Base-by-base conservation (phyloP, 78 protist species). In the Dictyostelium discoideum region DNA sequence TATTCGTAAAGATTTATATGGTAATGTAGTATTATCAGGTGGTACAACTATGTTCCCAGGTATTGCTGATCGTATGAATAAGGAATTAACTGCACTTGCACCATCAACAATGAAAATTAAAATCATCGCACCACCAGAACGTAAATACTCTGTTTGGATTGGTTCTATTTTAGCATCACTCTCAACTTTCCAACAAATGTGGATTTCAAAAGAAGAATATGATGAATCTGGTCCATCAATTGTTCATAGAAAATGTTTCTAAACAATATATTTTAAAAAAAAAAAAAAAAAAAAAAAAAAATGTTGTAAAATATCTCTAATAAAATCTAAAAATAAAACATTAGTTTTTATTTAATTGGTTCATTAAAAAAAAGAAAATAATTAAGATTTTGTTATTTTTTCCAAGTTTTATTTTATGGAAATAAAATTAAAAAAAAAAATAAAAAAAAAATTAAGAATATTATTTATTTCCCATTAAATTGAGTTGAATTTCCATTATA, bases 151-250 rank as follows among this genome's bases (percentile, higher is more conserved):
- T 6, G 93, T 80, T 11, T 98, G 98, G 98, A 94, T 98, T n/a
- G 98, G 97, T 3, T 96, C 98, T 20, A 96, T 98, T 60, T n/a
- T 98, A 11, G 73, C 98, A 42, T 84, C 96, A 10, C 82, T 97
- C 2, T 16, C 72, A 44, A 29, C 98, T n/a, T 98, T 97, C 94
- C 46, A 94, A 26, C 42, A 72, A 50, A 92, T 74, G 84, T 97
- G 97, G 97, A 81, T 98, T 5, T 82, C 98, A 40, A 76, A 84
- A 46, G 85, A 95, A 48, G 98, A 98, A 26, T 98, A 92, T 65
- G 95, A 98, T n/a, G 98, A 98, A 48, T 39, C 29, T 39, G 92
- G 92, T 50, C n/a, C 85, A 29, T 16, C 40, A 13, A 74, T 74
- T 5, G 81, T 74, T 13, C 81, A 74, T n/a, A 74, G 50, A 74